Percentiles rank a stretch among this genome's conserved stretches.
phyloP scores from a whole-genome alignment of 179 eudicot genomes.

The Drosera spatulata region DNA sequence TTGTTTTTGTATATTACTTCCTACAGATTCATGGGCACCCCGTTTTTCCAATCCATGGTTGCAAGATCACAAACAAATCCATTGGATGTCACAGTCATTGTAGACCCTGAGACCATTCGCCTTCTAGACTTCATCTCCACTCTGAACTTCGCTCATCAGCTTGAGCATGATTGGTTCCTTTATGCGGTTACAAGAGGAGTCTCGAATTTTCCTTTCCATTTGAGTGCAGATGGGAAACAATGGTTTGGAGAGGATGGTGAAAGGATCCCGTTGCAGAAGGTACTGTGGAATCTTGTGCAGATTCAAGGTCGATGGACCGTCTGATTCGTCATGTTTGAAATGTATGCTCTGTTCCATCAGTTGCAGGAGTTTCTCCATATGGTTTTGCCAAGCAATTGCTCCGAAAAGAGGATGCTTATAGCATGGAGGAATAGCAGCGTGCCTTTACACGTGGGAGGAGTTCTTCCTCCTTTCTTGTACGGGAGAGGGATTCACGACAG shows the following conservation, averaged over 20 bases:
- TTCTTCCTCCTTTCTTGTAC: conserved; percentile 80
- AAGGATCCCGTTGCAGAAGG: conserved; percentile 39
- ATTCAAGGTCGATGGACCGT: conserved; percentile 11
- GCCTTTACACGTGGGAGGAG: conserved; percentile 81
- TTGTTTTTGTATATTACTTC: conserved; percentile 40
- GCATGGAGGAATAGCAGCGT: conserved; percentile 81
- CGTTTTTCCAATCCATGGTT: conserved; percentile 92
- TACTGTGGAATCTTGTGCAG: conserved; percentile 18
- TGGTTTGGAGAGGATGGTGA: conserved; percentile 56
- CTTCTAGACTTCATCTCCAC: conserved; percentile 55
- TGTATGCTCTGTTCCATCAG: conserved; percentile 36
- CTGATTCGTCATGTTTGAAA: conserved; percentile 11
- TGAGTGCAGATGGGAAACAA: conserved; percentile 44
- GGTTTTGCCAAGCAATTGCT: conserved; percentile 28
- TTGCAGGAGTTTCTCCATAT: conserved; percentile 57
- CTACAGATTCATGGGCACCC: conserved; percentile 58
- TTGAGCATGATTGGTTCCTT: conserved; percentile 90
- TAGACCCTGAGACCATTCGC: conserved; percentile 72
- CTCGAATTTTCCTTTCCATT: conserved; percentile 43
- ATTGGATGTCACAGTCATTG: conserved; percentile 58
- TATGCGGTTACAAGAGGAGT: conserved; percentile 41
- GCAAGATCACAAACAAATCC: conserved; percentile 66
- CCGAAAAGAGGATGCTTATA: conserved; percentile 49
- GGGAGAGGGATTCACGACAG: conserved; percentile 63
- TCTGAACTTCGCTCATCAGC: conserved; percentile 46